Base-by-base conservation (phyloP, 345 rosid genomes). In the Kandelia obovata region DNA sequence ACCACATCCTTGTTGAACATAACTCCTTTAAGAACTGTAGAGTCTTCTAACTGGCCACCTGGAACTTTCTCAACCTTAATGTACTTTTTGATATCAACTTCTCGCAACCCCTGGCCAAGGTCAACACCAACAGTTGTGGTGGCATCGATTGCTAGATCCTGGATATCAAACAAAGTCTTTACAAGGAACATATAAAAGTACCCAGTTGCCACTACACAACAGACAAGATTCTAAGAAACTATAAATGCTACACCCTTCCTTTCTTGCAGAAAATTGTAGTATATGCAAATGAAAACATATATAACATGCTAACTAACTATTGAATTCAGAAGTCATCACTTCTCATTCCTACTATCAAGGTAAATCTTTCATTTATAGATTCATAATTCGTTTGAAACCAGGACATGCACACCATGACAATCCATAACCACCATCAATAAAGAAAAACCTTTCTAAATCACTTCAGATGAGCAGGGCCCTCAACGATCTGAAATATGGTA, bases 131-230 rank as follows among this genome's bases (percentile, higher is more conserved):
- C 86, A 0, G 78, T 89, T 43, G 87, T 51, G 68, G 97, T 89
- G 39, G 98, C 98, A 71, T 88, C 97, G 75, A 94, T 91, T 34
- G 98, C 98, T 75, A 94, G 82, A 82, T 94, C 95, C 98, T 94
- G 78, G 35, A 70, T 56, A 73, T 75, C 30, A 68, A 71, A n/a
- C 47, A 73, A 66, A 62, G 28, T 21, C 51, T 68, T 32, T 21
- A 60, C 16, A 28, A 6, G 39, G 9, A 53, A 39, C 37, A 66
- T 21, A 37, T 20, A 67, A 19, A 8, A 60, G 39, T 73, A 15
- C 52, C 21, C 21, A 31, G 2, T 23, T 19, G 28, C 5, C 20
- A 27, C 27, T 64, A 43, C 27, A 13, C 17, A 13, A 30, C 6
- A 2, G 25, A 1, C 53, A 21, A 46, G 58, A 9, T 58, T 34